Base-by-base conservation (phyloP, 495 filamentous ascomycete species). In the Penicillium pancosmium region DNA sequence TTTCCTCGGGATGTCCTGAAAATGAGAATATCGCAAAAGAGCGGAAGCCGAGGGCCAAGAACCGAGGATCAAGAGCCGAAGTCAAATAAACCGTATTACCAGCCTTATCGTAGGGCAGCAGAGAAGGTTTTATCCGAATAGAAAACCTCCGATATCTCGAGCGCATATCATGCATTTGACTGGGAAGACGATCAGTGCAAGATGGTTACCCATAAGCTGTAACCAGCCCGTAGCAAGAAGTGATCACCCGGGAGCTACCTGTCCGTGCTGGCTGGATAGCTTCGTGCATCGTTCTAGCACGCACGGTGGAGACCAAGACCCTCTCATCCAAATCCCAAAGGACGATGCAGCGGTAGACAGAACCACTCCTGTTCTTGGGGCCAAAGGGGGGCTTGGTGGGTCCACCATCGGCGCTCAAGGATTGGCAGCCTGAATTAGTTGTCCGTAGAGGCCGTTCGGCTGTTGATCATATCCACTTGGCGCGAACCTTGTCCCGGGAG, bases 381-480 rank as follows among this genome's bases (percentile, higher is more conserved):
- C 57, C 57, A 64, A 68, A 47, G 38, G 50, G 48, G 40, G 50
- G 38, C 33, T 23, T n/a, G 41, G 62, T 67, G 67, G 67, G 56
- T 36, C 55, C 23, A 16, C 52, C 65, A 66, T 70, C 62, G 65
- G 55, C 67, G 41, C 41, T n/a, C 6, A 33, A 57, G 48, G 57
- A 63, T 63, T 63, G 61, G 51, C 33, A 59, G 59, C 57, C 64
- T 19, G 21, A 48, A 48, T 31, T 48, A 48, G 41, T 62, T 60
- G 46, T 50, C 48, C 27, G 46, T 54, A 55, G 43, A 58, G 46
- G 56, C 59, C 64, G 61, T 65, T 67, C 61, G 36, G 48, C 47
- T 57, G 65, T 62, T 61, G 67, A 69, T 67, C 67, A 66, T 68
- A 57, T 35, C 58, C 36, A 19, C 50, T 51, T 66, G 65, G 62